phyloP scores from a whole-genome alignment of 768 basidiomycete genomes.

The Gloeopeniophorella convolvens region DNA sequence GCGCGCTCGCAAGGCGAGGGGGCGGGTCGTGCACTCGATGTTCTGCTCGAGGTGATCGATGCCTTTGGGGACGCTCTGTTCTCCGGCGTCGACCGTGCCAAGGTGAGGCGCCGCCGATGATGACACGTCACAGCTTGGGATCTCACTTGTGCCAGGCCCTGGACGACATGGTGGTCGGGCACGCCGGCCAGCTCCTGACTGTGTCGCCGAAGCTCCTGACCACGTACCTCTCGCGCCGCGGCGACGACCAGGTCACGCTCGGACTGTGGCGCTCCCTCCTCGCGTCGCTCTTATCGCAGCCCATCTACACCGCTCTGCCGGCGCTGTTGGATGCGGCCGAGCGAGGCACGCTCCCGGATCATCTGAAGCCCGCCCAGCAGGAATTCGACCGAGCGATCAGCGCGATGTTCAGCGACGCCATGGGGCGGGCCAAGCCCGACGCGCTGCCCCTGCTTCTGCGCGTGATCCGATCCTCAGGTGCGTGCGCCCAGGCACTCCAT shows the following conservation, averaged over 20 bases:
- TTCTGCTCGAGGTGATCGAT: slow-evolving; percentile 41
- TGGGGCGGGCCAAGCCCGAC: slow-evolving; percentile 26
- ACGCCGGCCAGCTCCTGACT: slow-evolving; percentile 36
- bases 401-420: slow-evolving; percentile 33
- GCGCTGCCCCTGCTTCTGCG: slow-evolving; percentile 32
- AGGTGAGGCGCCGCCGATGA: slow-evolving; percentile 32
- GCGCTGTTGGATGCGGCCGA: slow-evolving; percentile 39
- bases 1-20: slow-evolving; percentile 20
- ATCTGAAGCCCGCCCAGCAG: slow-evolving; percentile 37
- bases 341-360: slow-evolving; percentile 34
- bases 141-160: slow-evolving; percentile 31
- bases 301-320: slow-evolving; percentile 28
- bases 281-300: slow-evolving; percentile 32
- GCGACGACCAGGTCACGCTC: slow-evolving; percentile 26
- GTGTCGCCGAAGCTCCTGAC: slow-evolving; percentile 40
- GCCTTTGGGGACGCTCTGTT: slow-evolving; percentile 50
- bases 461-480: slow-evolving; percentile 39
- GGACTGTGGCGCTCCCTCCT: slow-evolving; percentile 47
- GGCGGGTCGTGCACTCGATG: slow-evolving; percentile 17
- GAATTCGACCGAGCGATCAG: slow-evolving; percentile 43
- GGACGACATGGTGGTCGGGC: slow-evolving; percentile 37
- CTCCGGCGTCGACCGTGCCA: slow-evolving; percentile 33
- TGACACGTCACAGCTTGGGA: background rate
- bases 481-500: slow-evolving; percentile 15
- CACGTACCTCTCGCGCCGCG: slow-evolving; percentile 44